Evolutionary conservation across 1,284 basidiomycete genomes (phyloP), one percentile per base, ranked within the genome.

Genomic region (Cutaneotrichosporon sp.): DNA sequence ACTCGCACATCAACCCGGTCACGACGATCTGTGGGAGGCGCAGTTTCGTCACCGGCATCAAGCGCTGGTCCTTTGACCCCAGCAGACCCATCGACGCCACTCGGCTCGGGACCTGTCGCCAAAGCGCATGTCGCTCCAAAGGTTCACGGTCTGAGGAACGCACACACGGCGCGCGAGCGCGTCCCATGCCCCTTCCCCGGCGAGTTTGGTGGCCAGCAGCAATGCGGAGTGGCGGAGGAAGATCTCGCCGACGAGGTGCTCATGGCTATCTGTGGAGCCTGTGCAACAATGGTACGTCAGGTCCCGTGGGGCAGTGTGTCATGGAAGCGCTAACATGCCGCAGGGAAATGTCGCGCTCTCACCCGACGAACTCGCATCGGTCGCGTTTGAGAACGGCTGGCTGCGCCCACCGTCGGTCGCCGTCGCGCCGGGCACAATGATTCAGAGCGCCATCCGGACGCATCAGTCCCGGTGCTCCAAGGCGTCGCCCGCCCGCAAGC

Each of bases 301-400:
- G 31, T 22, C 9, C 29, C 16, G 25, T 29, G 18, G 25, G 29
- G 38, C 33, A 42, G 6, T 52, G 47, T 34, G 16, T 29, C 24
- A 16, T n/a, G 31, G 16, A 27, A 24, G 16, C 53, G 47, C 49
- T 42, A 42, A 49, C 51, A 4, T 25, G 27, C 34, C 25, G 16
- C 64, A 79, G 78, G 70, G 74, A 45, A 79, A 79, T 57, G 69
- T 72, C 22, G 78, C 78, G 4, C 64, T 77, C 18, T 73, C 74
- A 14, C 70, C 75, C 8, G 73, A 76, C 43, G 78, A 79, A 45
- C 66, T 78, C 25, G 75, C 75, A 7, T 63, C 65, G 3, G 71
- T 75, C 29, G 72, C 72, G 25, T 72, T 74, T 34, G 68, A 71
- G 2, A 67, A 72, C 53, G 74, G 74, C 6, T 77, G 78, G 78